Evolutionary conservation across 257 asterid genomes (phyloP), one percentile per base, ranked within the genome.

Genomic region (Pogostemon cablin): DNA sequence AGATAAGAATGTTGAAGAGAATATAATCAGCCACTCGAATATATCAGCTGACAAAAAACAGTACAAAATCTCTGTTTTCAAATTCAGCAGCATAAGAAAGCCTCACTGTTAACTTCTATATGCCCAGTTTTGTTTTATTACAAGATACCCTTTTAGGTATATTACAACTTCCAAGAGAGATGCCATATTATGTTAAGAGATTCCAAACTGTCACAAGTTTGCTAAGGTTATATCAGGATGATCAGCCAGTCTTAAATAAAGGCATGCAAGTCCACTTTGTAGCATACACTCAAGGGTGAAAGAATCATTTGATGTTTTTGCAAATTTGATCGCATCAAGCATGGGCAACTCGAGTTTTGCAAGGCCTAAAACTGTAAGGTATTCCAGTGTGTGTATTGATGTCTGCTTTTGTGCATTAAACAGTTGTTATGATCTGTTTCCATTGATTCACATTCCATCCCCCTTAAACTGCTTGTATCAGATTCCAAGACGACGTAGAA

Each of bases 401-500:
- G n/a, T 65, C 11, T 6, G 10, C 40, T 17, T 17, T 6, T 6
- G 6, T 41, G 7, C 38, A 17, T 53, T 6, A 15, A 15, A 15
- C 17, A 15, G 17, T 15, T 15, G 17, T 15, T 15, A 15, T 15
- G 17, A 15, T 0, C 17, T 15, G 17, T 15, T 15, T 15, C 17
- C 17, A 17, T 25, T 25, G 32, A 25, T 25, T 25, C 32, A 25
- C 1, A 25, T 25, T 25, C 32, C 32, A 25, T 25, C 32, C 32
- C 32, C 32, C 1, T 25, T 25, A 1, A 25, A 25, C 32, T 25
- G 32, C 32, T 25, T 25, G 32, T 25, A 25, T 66, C 86, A 88
- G 95, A 65, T 82, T 84, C 61, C 74, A 53, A 7, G 80, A 79
- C 20, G 86, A 74, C 37, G 57, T 59, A 2, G 95, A 81, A 80